Evolutionary conservation across 768 basidiomycete genomes (phyloP).

Genomic region (Boletellus ananiceps): DNA sequence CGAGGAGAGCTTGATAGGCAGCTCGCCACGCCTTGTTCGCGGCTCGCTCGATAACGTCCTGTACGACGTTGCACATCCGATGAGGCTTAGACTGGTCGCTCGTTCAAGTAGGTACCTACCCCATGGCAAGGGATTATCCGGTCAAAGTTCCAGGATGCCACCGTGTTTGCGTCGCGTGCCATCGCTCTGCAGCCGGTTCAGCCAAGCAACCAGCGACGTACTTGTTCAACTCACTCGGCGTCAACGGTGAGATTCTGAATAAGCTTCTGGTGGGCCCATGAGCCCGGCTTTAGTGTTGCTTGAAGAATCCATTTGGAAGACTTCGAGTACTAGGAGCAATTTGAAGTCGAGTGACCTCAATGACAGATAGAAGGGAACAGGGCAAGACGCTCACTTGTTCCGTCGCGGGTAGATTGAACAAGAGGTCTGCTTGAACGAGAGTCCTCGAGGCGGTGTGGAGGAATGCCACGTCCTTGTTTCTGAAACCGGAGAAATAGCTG

Average conservation of each 20-base stretch:
- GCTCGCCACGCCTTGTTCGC: slow-evolving; percentile 54
- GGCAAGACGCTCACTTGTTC: slow-evolving; percentile 54
- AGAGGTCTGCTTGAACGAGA: slow-evolving; percentile 74
- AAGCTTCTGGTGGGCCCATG: slow-evolving; percentile 28
- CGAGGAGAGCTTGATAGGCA: slow-evolving; percentile 34
- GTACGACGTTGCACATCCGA: background rate
- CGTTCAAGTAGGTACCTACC: slow-evolving; percentile 24
- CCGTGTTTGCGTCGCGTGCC: slow-evolving; percentile 58
- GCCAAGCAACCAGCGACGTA: background rate
- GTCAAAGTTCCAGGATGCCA: slow-evolving; percentile 69
- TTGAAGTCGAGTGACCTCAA: background rate
- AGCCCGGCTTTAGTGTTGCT: slow-evolving; percentile 26
- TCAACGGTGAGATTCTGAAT: slow-evolving; percentile 19
- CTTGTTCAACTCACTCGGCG: slow-evolving; percentile 23
- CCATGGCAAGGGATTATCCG: slow-evolving; percentile 73
- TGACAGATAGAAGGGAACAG: background rate
- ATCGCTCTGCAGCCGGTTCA: slow-evolving; percentile 38
- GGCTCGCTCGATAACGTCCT: slow-evolving; percentile 61
- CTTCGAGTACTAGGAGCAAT: slow-evolving; percentile 34
- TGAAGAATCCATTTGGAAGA: slow-evolving; percentile 28
- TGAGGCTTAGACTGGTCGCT: too few species aligned
- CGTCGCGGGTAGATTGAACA: slow-evolving; percentile 74
- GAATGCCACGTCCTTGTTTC: slow-evolving; percentile 81
- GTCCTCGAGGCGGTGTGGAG: slow-evolving; percentile 68
- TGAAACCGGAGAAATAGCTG: slow-evolving; percentile 67